phyloP scores from a whole-genome alignment of 1,139 yeast genomes.

The Lodderomyces jiufengensis region DNA sequence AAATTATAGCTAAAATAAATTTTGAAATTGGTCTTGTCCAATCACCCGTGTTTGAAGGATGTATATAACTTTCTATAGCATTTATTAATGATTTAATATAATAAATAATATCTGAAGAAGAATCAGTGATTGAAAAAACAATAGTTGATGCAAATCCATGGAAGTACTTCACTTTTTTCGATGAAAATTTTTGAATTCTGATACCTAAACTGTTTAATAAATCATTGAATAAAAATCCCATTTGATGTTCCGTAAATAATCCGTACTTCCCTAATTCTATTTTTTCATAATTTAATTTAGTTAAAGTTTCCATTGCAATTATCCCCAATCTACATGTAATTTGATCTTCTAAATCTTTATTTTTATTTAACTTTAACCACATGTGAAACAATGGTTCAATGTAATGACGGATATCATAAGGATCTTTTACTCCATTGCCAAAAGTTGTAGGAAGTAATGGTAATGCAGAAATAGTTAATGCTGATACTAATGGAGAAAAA shows the following conservation, averaged over 20 bases:
- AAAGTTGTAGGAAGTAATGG: constrained; percentile 47
- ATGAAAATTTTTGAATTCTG: constrained; percentile 36
- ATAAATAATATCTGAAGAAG: constrained; percentile 47
- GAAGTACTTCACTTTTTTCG: constrained; percentile 42
- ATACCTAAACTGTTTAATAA: constrained; percentile 53
- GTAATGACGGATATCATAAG: constrained; percentile 49
- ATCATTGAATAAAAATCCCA: constrained; percentile 54
- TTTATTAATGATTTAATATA: constrained; percentile 55
- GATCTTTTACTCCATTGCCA: constrained; percentile 23
- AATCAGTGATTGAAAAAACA: constrained; percentile 61
- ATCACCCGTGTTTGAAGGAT: constrained; percentile 85
- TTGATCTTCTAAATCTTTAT: constrained; percentile 62
- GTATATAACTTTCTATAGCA: constrained; percentile 80
- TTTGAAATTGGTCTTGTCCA: constrained; percentile 78
- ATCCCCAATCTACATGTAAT: constrained; percentile 65
- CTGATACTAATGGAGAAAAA: constrained; percentile 58
- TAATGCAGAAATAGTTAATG: constrained; percentile 55
- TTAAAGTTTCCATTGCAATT: constrained; percentile 50
- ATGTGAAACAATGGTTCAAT: constrained; percentile 66
- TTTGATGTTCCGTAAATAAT: constrained; percentile 59
- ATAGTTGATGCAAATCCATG: constrained; percentile 63
- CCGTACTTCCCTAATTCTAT: constrained; percentile 44
- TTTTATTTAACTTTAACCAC: constrained; percentile 63
- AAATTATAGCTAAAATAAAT: constrained; percentile 52
- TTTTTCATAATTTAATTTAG: constrained; percentile 16